Conservation (phyloP, 768 basidiomycete species). For the Steccherinum ochraceum region DNA sequence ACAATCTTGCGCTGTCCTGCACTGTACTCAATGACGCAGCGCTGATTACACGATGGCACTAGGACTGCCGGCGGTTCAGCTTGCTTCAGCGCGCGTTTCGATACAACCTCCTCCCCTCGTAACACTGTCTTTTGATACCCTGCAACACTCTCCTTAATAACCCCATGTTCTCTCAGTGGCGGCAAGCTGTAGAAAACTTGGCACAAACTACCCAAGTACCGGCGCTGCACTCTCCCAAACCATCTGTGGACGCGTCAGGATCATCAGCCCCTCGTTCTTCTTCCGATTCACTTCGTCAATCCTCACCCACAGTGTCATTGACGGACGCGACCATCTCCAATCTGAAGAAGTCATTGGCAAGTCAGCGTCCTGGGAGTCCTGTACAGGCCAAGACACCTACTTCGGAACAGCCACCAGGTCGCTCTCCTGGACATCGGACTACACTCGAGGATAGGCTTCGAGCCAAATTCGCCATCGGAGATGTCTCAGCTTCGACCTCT, state of each 20-base stretch:
- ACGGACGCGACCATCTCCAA: constrained; percentile 60
- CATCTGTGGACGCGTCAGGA: constrained; percentile 27
- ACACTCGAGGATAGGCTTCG: constrained; percentile 76
- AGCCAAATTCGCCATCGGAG: constrained; percentile 55
- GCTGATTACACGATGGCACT: too few species aligned
- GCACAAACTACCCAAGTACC: constrained; percentile 33
- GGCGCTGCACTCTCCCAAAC: constrained; percentile 27
- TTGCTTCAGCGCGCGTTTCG: too few species aligned
- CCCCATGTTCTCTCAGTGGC: constrained; percentile 69
- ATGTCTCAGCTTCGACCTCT: constrained; percentile 40
- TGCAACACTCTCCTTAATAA: too few species aligned
- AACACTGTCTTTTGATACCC: too few species aligned
- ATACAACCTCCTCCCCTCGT: too few species aligned
- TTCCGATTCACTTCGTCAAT: constrained; percentile 11
- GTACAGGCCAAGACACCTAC: constrained; percentile 6
- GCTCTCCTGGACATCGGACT: constrained; percentile 33
- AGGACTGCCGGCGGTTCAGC: too few species aligned
- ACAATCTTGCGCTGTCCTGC: too few species aligned
- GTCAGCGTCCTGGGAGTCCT: constrained; percentile 41
- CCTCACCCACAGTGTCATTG: constrained; percentile 34
- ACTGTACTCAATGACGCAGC: too few species aligned
- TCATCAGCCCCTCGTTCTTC: constrained; percentile 19
- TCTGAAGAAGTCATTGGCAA: constrained; percentile 56
- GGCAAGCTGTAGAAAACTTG: constrained; percentile 66
- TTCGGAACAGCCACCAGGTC: constrained; percentile 20